Evolutionary conservation across 768 basidiomycete species (phyloP).

Genomic region (Exidia glandulosa): DNA sequence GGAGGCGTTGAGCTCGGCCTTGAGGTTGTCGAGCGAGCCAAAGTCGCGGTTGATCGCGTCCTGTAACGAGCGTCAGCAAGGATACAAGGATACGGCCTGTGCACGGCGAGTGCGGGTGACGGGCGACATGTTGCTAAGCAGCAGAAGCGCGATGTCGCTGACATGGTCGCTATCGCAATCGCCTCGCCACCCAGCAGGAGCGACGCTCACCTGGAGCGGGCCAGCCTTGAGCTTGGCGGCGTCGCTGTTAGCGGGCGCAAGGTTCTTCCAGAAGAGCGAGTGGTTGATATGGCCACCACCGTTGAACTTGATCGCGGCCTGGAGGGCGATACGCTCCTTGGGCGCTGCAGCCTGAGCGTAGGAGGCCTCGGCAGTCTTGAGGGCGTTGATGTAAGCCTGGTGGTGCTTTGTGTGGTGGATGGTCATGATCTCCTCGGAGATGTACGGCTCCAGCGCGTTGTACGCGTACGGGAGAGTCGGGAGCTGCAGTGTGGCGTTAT

Average conservation of each 20-base stretch:
- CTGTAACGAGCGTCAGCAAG: no score
- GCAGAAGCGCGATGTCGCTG: no score
- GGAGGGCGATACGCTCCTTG: constrained; percentile 77
- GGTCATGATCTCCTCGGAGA: constrained; percentile 83
- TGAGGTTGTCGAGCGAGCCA: constrained; percentile 59
- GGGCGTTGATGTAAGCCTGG: constrained; percentile 84
- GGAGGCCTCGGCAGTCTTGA: constrained; percentile 79
- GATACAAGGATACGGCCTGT: no score
- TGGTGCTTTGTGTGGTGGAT: constrained; percentile 95
- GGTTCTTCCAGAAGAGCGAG: constrained; percentile 93
- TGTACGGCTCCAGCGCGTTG: constrained; percentile 89
- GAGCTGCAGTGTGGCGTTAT: constrained; percentile 21
- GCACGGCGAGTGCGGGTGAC: no score
- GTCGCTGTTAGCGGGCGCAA: constrained; percentile 46
- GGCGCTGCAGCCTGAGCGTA: constrained; percentile 60
- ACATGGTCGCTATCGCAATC: no score
- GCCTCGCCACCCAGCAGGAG: no score
- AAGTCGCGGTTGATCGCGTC: constrained; percentile 49
- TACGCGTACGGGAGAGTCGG: constrained; percentile 70
- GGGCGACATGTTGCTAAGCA: no score
- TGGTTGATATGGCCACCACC: constrained; percentile 95
- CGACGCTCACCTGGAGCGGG: no score
- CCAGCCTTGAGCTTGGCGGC: constrained; percentile 49
- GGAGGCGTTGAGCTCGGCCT: constrained; percentile 73
- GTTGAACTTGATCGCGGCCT: constrained; percentile 91